Base-by-base conservation (phyloP, 2,329 filamentous ascomycete genomes). In the Mycogone perniciosa region DNA sequence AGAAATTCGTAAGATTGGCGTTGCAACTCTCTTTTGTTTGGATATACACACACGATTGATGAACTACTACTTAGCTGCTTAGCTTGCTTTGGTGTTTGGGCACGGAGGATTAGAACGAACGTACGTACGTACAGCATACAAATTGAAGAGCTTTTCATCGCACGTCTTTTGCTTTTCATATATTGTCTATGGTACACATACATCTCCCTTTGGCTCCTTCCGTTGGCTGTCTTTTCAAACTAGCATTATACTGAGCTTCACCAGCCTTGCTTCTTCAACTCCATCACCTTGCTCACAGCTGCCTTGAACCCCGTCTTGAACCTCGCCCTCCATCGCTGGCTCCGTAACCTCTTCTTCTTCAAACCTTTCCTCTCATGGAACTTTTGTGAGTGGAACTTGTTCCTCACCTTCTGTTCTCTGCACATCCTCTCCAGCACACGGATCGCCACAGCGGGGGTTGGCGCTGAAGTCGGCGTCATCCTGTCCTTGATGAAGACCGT, bases 201-300 rank as follows among this genome's bases (percentile, higher is more conserved):
- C 29, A 43, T 35, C 10, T 41, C 35, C 31, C 6, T 30, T 50
- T 34, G 13, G 29, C 27, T 37, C 27, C n/a, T 37, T 41, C 7
- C 11, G 20, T 44, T 37, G 6, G 26, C 31, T 10, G 31, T 45
- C 43, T 26, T 27, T 33, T 5, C 26, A 31, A 38, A 27, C n/a
- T 27, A 6, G 13, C 26, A 38, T 8, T 38, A 26, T 27, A 10
- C n/a, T 9, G 10, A 6, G 30, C 26, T 42, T 61, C 70, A 95
- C 88, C 89, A 93, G 3, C 89, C 89, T 70, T 93, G 88, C 64
- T 74, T 80, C 59, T 80, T 85, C 71, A 95, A 74, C 65, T 87
- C 79, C 62, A 79, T 73, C 5, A 89, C 87, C 57, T 87, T 75
- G 38, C 61, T 64, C 6, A 88, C 78, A 8, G 82, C 80, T 5